These are phyloP conservation scores for Penstemon newberryi DNA, from an alignment of 257 asterid genomes.

Conservation along the genomic window DNA sequence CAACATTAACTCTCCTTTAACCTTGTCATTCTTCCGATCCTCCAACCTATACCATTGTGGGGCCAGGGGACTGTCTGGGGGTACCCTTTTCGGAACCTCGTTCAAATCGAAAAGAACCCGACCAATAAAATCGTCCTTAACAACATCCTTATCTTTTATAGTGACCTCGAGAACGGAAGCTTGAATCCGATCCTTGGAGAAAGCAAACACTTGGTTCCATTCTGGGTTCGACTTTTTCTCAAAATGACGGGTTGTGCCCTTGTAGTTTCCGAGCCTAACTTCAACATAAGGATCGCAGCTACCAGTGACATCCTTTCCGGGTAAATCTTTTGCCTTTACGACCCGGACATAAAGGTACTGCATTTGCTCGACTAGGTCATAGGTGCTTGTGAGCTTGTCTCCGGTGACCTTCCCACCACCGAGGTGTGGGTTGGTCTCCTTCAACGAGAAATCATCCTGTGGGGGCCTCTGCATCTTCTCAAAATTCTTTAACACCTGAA, in stretches of 20 bases:
- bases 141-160: conserved; percentile 64
- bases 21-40: conserved; percentile 53
- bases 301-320: conserved; percentile 63
- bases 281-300: conserved; percentile 68
- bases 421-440: conserved; percentile 65
- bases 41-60: conserved; percentile 75
- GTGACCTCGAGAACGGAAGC: conserved; percentile 62
- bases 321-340: conserved; percentile 68
- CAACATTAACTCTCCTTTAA: conserved; percentile 66
- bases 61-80: conserved; percentile 73
- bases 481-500: conserved; percentile 31
- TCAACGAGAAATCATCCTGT: conserved; percentile 53
- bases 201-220: conserved; percentile 72
- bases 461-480: conserved; percentile 61
- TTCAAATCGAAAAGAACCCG: conserved; percentile 54
- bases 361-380: conserved; percentile 82
- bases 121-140: conserved; percentile 70
- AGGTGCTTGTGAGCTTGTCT: conserved; percentile 69
- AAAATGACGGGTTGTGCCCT: conserved; percentile 64
- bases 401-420: conserved; percentile 74
- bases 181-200: conserved; percentile 68
- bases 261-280: conserved; percentile 66
- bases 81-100: conserved; percentile 64
- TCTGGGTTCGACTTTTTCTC: conserved; percentile 71
- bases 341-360: conserved; percentile 73